Conservation (phyloP, 345 rosid genomes). For the Ceriops tagal region DNA sequence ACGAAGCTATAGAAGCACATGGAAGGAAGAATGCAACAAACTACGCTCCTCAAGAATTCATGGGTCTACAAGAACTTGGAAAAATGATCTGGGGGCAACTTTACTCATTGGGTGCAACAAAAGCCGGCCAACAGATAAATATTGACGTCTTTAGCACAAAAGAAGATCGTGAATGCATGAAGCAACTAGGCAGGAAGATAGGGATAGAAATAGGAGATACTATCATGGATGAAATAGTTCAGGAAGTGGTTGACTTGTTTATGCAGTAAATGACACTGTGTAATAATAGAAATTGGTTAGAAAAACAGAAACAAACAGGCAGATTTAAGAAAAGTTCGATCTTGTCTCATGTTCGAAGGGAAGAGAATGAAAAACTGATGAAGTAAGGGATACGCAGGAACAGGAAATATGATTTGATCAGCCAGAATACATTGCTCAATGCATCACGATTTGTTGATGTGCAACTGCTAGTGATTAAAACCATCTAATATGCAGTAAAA, state of each 20-base stretch:
- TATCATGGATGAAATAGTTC: conserved; percentile 22
- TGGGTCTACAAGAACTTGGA: conserved; percentile 17
- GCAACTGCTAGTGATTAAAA: too few species aligned
- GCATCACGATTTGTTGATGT: too few species aligned
- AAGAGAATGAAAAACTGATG: too few species aligned
- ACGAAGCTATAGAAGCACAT: conserved; percentile 2
- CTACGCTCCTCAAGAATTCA: conserved; percentile 9
- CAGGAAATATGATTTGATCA: too few species aligned
- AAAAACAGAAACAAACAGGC: too few species aligned
- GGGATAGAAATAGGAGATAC: conserved; percentile 29
- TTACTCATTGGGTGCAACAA: conserved; percentile 17
- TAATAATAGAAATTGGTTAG: too few species aligned
- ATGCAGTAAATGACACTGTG: neutral
- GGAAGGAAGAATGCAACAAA: neutral
- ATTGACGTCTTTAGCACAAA: conserved; percentile 15
- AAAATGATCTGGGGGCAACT: conserved; percentile 18
- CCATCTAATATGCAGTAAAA: too few species aligned
- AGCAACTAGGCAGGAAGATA: conserved; percentile 19
- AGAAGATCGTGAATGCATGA: conserved; percentile 21
- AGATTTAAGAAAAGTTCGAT: too few species aligned
- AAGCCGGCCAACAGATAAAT: conserved; percentile 1
- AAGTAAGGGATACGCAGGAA: too few species aligned
- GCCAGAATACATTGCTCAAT: too few species aligned
- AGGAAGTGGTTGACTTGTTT: conserved; percentile 15
- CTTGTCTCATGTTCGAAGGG: too few species aligned